A percentile compares a stretch with the other conserved stretches of the same genome.
Conservation (phyloP, 441 rosid species). For the Arabidopsis lyrata region DNA sequence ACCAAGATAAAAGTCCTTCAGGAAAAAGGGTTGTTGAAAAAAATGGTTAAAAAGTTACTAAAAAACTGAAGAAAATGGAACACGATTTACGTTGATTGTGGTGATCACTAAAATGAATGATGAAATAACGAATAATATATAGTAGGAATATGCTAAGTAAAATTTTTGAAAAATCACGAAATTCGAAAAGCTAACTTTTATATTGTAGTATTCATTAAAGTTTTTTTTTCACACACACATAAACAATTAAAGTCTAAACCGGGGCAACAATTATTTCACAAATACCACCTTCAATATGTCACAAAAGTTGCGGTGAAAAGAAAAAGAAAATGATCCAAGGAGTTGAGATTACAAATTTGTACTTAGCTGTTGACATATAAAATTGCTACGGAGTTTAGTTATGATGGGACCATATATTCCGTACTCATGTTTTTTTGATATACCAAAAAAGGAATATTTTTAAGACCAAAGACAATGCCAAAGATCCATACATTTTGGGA, state of each 20-base stretch:
- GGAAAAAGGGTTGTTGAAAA: conserved; percentile 11
- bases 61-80: background rate
- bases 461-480: conserved; percentile 7
- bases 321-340: background rate
- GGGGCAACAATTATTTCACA: background rate
- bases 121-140: background rate
- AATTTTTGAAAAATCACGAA: background rate
- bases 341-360: background rate
- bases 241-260: background rate
- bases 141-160: background rate
- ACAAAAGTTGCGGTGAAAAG: background rate
- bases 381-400: background rate
- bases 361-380: background rate
- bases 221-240: background rate
- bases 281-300: background rate
- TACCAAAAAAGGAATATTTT: conserved; percentile 1
- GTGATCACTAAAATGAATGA: background rate
- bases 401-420: conserved; percentile 27
- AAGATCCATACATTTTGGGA: background rate
- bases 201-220: too few relatives aligned
- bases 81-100: background rate
- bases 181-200: background rate
- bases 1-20: background rate
- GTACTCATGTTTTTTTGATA: conserved; percentile 14
- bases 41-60: background rate